A percentile compares a stretch with the other conserved stretches of the same genome.
phyloP scores from a whole-genome alignment of 352 stramenopile genomes.

The Pythium monospermum region DNA sequence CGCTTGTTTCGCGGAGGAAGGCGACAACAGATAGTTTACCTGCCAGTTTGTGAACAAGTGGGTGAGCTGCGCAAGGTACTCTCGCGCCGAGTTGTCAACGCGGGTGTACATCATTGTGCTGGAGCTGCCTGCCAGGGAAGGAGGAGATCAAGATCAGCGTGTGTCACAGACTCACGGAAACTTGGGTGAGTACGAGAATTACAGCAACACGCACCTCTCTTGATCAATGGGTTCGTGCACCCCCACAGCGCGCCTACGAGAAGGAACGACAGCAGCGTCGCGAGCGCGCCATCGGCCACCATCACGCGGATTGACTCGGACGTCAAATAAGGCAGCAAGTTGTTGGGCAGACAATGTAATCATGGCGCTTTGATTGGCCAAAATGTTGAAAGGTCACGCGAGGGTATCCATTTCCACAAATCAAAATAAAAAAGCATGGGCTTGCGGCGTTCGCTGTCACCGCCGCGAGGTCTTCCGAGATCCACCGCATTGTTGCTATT shows the following conservation, averaged over 20 bases:
- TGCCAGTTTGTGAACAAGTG: conserved; percentile 68
- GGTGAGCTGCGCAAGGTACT: conserved; percentile 44
- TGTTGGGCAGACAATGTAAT: background rate
- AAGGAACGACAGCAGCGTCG: conserved; percentile 71
- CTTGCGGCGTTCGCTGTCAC: background rate
- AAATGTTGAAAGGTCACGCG: conserved; percentile 5
- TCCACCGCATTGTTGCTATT: background rate
- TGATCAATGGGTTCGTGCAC: conserved; percentile 84
- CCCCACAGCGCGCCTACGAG: conserved; percentile 83
- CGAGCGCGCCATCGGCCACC: conserved; percentile 2
- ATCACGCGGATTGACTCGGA: background rate
- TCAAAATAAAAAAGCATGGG: background rate
- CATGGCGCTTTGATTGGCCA: background rate
- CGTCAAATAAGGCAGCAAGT: background rate
- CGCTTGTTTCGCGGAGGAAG: background rate
- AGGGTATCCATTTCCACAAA: background rate
- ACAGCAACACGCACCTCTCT: conserved; percentile 36
- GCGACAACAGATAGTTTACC: conserved; percentile 40
- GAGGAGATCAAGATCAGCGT: background rate
- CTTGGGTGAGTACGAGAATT: background rate
- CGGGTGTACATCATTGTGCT: conserved; percentile 47
- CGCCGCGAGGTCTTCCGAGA: background rate
- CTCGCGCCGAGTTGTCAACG: conserved; percentile 46
- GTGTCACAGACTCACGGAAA: background rate
- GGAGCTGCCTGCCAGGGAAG: conserved; percentile 35